Evolutionary conservation across 495 filamentous ascomycete species (phyloP), one percentile per base, ranked within the genome.

Genomic region (Neurospora terricola): DNA sequence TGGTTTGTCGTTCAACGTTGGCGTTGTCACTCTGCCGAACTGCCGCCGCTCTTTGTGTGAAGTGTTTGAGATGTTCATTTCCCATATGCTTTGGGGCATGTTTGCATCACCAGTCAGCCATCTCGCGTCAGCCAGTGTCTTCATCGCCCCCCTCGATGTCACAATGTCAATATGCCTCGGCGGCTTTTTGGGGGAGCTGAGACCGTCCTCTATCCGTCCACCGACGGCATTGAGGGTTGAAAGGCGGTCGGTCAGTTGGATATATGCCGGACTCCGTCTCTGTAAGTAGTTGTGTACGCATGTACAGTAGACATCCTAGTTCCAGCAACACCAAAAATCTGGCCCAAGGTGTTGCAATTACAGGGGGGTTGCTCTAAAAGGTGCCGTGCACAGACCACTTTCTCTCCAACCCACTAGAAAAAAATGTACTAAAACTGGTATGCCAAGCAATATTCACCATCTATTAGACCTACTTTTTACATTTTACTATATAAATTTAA

Each of bases 41-140:
- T 48, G 69, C 36, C 70, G 40, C 37, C 34, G 72, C 70, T 71
- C 23, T 39, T 38, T 36, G 39, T 66, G 7, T 66, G 54, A 66
- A 66, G 23, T 66, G 54, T 30, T 30, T 62, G 14, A 34, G 27
- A 34, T 66, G 54, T 36, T 62, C 54, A 62, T 62, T 30, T 30
- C 54, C 54, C 54, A 62, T 34, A 27, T 59, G 48, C 48, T 59
- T 59, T 12, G 2, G 48, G 5, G 27, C 34, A 40, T 30, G 40
- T 38, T 76, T 74, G 76, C 75, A 77, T 75, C 75, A 77, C 74
- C 12, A 42, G 12, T 75, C 76, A 72, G 71, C 75, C 72, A 73
- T 76, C 70, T 76, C 75, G 75, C 76, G 71, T 77, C 72, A 77
- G 54, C 54, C 54, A 9, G 54, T 66, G 54, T 34, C 54, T 34